phyloP scores from a whole-genome alignment of 2,329 filamentous ascomycete species.

The Penicillium sp. region DNA sequence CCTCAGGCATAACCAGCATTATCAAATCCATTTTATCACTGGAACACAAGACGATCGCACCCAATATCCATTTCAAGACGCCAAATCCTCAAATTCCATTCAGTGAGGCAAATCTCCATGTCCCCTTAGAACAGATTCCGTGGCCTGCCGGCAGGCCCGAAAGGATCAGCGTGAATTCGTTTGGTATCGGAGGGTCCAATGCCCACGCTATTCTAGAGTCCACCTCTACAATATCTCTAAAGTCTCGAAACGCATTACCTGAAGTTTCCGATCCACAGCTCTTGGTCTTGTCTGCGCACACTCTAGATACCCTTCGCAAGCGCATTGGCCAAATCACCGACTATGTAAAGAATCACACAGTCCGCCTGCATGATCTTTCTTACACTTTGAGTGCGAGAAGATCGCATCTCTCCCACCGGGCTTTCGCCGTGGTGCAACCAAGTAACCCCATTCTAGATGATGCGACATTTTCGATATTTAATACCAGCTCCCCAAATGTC shows the following conservation, averaged over 20 bases:
- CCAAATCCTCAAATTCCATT: constrained; percentile 31
- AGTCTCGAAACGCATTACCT: not conserved
- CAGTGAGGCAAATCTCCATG: constrained; percentile 15
- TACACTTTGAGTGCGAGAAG: constrained; percentile 19
- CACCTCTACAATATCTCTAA: not conserved
- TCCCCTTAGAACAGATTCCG: constrained; percentile 18
- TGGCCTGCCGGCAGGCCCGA: constrained; percentile 29
- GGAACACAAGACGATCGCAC: constrained; percentile 26
- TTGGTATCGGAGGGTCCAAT: constrained; percentile 34
- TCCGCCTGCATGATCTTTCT: constrained; percentile 10
- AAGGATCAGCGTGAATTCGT: constrained; percentile 35
- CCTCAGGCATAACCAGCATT: constrained; percentile 28
- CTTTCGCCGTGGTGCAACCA: constrained; percentile 10
- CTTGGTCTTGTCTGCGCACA: constrained; percentile 20
- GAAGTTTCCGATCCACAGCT: not conserved
- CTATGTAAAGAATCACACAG: constrained; percentile 9
- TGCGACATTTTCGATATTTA: not conserved
- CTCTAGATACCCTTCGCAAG: constrained; percentile 9
- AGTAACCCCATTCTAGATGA: not conserved
- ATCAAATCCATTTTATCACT: constrained; percentile 28
- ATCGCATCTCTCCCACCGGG: constrained; percentile 16
- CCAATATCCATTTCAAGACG: constrained; percentile 30
- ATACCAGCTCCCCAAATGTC: constrained; percentile 2
- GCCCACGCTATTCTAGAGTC: constrained; percentile 24
- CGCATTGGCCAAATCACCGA: constrained; percentile 8